These are phyloP conservation scores for Brassica juncea DNA, from an alignment of 345 rosid species.

Conservation along the genomic window DNA sequence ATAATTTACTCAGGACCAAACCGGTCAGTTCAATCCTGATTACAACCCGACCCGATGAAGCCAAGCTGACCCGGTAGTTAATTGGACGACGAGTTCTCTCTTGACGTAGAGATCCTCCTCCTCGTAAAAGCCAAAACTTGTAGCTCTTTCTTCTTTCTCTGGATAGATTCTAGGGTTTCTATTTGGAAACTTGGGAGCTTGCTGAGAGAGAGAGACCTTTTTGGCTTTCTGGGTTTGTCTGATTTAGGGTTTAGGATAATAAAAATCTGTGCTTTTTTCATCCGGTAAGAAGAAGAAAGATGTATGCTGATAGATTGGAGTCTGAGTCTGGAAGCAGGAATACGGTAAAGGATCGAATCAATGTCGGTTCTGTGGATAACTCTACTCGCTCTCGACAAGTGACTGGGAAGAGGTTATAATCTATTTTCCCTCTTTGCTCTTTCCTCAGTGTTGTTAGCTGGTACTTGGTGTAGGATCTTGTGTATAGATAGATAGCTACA, in stretches of 20 bases:
- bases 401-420: slow-evolving; percentile 76
- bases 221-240: slow-evolving; percentile 6
- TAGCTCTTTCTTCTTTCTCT: not conserved
- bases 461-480: slow-evolving; percentile 1
- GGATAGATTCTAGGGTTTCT: slow-evolving; percentile 32
- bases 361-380: slow-evolving; percentile 55
- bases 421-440: not conserved
- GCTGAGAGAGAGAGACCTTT: not conserved
- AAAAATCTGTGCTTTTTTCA: slow-evolving; percentile 1
- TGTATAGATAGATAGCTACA: slow-evolving; percentile 16
- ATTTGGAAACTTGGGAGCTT: slow-evolving; percentile 3
- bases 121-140: slow-evolving; percentile 14
- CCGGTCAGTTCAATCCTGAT: not conserved
- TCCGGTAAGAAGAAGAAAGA: slow-evolving; percentile 29
- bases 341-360: slow-evolving; percentile 77
- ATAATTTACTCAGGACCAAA: not conserved
- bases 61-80: slow-evolving; percentile 10
- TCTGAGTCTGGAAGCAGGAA: slow-evolving; percentile 61
- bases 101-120: slow-evolving; percentile 6
- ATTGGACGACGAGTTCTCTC: slow-evolving; percentile 12
- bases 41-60: slow-evolving; percentile 15
- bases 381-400: slow-evolving; percentile 57
- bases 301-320: slow-evolving; percentile 97
- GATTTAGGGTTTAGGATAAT: slow-evolving; percentile 39
- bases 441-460: slow-evolving; percentile 5